Evolutionary conservation across 1,139 yeast genomes (phyloP), one percentile per base, ranked within the genome.

Genomic region (Eremothecium sinecaudum): DNA sequence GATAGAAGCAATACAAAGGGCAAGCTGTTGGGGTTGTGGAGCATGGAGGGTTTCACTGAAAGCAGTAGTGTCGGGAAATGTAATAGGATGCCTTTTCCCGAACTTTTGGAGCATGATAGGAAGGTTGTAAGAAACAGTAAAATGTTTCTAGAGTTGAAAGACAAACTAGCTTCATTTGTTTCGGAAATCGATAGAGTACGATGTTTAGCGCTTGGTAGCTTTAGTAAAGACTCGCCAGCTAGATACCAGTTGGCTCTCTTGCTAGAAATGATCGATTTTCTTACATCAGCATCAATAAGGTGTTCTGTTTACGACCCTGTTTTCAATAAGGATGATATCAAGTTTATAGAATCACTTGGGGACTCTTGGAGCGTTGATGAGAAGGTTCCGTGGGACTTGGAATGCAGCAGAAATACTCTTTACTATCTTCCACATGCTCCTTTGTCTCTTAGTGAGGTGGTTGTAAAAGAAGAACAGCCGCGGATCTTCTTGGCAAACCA

Each of bases 401-500:
- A 43, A 5, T 33, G 36, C 3, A 34, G 36, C 3, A 34, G 33
- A 0, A 39, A 50, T 1, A 58, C 63, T 0, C 51, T 79, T 2
- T 74, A 62, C 45, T 81, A 73, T 47, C 63, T 81, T 36, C 92
- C 92, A 0, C 94, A 82, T 57, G 87, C 87, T 0, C 83, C 86
- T 1, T 57, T 79, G 26, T 64, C 61, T 5, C 57, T 81, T 9
- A 73, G 81, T 1, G 71, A 75, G 29, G 27, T 39, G 1, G 45
- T 77, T 1, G 43, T 78, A 3, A 24, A 28, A 3, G 20, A 32
- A 4, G 53, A 58, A 4, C 35, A 50, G 13, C 77, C 76, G 1
- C 39, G 32, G 17, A 52, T 56, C 21, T 44, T 69, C 31, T 51
- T 75, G 18, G 74, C 73, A 2, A 75, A 75, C 42, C 66, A 74